Evolutionary conservation across 179 eudicot genomes (phyloP).

Genomic region (Camellia oleifera): DNA sequence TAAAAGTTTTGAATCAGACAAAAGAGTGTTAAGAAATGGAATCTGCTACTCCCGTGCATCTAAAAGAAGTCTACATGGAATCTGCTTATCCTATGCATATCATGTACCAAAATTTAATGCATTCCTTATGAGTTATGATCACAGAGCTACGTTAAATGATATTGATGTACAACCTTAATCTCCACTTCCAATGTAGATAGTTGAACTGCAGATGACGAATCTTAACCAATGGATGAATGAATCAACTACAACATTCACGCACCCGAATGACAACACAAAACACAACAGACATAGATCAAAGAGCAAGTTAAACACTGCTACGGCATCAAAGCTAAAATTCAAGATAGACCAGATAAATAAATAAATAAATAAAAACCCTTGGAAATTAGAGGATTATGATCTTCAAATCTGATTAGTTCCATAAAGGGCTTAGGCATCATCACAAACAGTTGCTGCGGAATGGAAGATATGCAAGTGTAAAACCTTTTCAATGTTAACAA

Average conservation of each 20-base stretch:
- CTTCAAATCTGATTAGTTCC: not conserved
- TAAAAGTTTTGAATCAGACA: not conserved
- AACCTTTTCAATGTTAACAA: constrained; percentile 61
- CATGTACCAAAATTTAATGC: not conserved
- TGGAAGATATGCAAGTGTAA: not conserved
- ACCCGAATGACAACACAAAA: not conserved
- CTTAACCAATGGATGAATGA: not conserved
- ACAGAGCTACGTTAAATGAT: not conserved
- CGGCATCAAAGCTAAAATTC: not conserved
- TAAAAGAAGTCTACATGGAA: not conserved
- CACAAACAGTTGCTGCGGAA: not conserved
- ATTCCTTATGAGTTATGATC: not conserved
- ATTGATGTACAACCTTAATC: not conserved
- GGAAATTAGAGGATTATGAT: not conserved
- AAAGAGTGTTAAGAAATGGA: not conserved
- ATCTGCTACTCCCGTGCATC: not conserved
- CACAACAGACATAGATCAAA: not conserved
- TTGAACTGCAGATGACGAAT: too few relatives aligned
- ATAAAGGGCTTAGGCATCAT: not conserved
- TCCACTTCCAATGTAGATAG: not conserved
- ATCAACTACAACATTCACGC: not conserved
- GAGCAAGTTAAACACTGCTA: not conserved
- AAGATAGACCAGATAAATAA: not conserved
- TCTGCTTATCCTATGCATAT: not conserved
- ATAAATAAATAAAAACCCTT: not conserved